phyloP scores from a whole-genome alignment of 1,284 basidiomycete genomes.

The Fistulina hepatica region DNA sequence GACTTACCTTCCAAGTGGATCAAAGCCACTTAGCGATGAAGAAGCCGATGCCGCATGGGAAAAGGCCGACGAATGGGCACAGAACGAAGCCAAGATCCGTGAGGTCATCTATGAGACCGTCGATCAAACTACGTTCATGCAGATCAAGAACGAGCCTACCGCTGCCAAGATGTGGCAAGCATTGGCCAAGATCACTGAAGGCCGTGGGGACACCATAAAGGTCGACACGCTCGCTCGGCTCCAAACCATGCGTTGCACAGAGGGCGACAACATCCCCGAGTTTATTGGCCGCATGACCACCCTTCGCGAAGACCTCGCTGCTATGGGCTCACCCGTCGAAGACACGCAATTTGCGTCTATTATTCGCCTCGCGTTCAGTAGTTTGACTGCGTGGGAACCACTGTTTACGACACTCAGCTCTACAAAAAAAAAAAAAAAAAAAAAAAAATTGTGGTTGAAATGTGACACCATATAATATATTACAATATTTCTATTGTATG shows the following conservation, averaged over 20 bases:
- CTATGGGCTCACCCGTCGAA: slow-evolving; percentile 15
- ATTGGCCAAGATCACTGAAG: slow-evolving; percentile 16
- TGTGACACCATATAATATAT: too few species aligned
- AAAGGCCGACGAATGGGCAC: slow-evolving; percentile 16
- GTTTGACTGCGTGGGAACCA: slow-evolving; percentile 14
- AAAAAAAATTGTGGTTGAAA: too few species aligned
- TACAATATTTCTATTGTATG: too few species aligned
- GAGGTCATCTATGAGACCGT: slow-evolving; percentile 20
- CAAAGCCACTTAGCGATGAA: too few species aligned
- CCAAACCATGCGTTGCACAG: slow-evolving; percentile 12
- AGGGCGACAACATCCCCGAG: slow-evolving; percentile 15
- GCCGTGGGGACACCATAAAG: slow-evolving; percentile 16
- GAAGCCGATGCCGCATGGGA: too few species aligned
- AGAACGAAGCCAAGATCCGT: slow-evolving; percentile 17
- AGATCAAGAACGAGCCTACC: slow-evolving; percentile 15
- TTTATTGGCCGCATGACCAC: slow-evolving; percentile 17
- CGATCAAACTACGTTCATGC: slow-evolving; percentile 15
- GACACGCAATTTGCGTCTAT: slow-evolving; percentile 16
- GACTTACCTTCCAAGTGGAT: too few species aligned
- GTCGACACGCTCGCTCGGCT: slow-evolving; percentile 16
- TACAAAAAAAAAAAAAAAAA: too few species aligned
- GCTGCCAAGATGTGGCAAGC: slow-evolving; percentile 15
- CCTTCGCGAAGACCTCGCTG: slow-evolving; percentile 17
- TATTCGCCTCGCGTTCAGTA: slow-evolving; percentile 16
- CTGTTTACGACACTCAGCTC: slow-evolving; percentile 15